Percentiles rank a stretch among this genome's conserved stretches.
phyloP scores from a whole-genome alignment of 306 rosid species.

The Trichosanthes truncata region DNA sequence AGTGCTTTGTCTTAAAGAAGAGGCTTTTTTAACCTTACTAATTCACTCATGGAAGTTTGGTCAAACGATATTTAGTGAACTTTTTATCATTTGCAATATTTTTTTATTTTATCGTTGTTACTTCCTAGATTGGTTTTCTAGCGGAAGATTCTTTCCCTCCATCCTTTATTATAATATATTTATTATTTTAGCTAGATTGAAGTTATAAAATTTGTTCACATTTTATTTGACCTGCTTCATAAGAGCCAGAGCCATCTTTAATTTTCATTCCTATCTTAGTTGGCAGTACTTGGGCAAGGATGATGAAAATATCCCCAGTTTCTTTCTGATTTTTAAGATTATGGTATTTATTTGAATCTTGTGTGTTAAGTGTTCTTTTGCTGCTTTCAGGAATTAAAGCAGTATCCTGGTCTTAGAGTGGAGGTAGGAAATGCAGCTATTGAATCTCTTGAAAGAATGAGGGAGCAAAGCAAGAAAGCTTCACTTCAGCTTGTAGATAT shows the following conservation, averaged over 20 bases:
- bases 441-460: constrained; percentile 77
- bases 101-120: neutral
- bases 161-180: neutral
- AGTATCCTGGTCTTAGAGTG: constrained; percentile 82
- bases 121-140: neutral
- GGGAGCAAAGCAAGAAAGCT: constrained; percentile 82
- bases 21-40: neutral
- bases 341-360: neutral
- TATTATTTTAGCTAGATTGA: neutral
- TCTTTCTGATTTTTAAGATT: neutral
- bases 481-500: constrained; percentile 78
- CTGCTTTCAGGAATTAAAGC: constrained; percentile 63
- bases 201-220: neutral
- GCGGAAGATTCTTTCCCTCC: neutral
- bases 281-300: neutral
- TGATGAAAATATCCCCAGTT: neutral
- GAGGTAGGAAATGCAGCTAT: constrained; percentile 78
- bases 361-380: neutral
- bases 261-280: neutral
- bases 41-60: neutral
- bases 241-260: neutral
- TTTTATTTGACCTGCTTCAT: neutral
- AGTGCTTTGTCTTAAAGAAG: neutral
- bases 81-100: neutral
- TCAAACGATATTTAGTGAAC: neutral